Base-by-base conservation (phyloP, 2,329 filamentous ascomycete genomes). In the Colletotrichum incanum region DNA sequence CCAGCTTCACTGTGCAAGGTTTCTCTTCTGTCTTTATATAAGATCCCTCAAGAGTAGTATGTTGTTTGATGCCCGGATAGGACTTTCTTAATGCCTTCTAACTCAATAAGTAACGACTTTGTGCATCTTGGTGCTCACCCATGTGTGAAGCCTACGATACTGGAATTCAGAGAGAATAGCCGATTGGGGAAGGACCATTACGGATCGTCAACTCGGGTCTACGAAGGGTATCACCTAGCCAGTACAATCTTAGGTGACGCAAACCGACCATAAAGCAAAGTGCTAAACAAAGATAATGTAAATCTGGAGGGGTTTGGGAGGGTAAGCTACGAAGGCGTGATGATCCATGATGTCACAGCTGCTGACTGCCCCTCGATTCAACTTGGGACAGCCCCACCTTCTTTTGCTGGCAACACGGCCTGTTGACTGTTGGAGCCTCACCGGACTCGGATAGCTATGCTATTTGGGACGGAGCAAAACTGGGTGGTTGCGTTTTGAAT, bases 331-430 rank as follows among this genome's bases (percentile, higher is more conserved):
- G 12, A 39, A 56, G 63, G 58, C 68, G 64, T 71, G 68, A 59
- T 70, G 62, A 39, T 47, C 50, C 37, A 65, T 70, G 62, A 71
- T 71, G 68, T 71, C 67, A 71, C 56, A 18, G 20, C 28, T 59
- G 8, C 31, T 37, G 12, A 31, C 62, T 65, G 47, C 41, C 66
- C 66, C 58, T 68, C 41, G 49, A 61, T 54, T 62, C 12, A 52
- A 16, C 3, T 62, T 28, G 58, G 28, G 8, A 65, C 37, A n/a
- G 56, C 66, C 61, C 52, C 52, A 45, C 67, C 65, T 54, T 26
- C 37, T 14, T 31, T 18, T 20, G 54, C 14, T 37, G 23, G 18
- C 14, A 47, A 41, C 28, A 54, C 34, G 28, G 6, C 18, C 43
- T 45, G 20, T n/a, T 2, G 16, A 45, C 20, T 1, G 54, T 58